Conservation (phyloP, 2,329 filamentous ascomycete genomes). For the Fusarium pseudocircinatum region DNA sequence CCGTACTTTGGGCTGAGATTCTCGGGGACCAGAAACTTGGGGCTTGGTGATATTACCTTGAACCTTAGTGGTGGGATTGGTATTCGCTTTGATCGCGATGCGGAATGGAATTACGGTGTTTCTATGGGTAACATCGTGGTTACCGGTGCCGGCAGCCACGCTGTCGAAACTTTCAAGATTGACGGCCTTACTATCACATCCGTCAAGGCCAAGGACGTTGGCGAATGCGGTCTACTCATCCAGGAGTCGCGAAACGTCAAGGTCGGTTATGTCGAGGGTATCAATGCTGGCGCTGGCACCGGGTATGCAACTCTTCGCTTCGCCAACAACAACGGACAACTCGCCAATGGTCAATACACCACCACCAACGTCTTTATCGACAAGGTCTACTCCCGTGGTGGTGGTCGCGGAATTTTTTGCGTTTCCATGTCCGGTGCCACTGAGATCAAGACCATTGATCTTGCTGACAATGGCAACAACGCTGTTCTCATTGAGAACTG, state of each 20-base stretch:
- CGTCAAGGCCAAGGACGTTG: slow-evolving; percentile 63
- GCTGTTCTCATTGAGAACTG: slow-evolving; percentile 69
- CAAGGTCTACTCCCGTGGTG: slow-evolving; percentile 63
- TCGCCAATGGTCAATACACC: slow-evolving; percentile 57
- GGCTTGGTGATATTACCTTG: slow-evolving; percentile 63
- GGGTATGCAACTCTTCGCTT: slow-evolving; percentile 67
- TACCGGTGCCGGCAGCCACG: slow-evolving; percentile 63
- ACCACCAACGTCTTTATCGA: slow-evolving; percentile 63
- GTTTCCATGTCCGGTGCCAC: slow-evolving; percentile 65
- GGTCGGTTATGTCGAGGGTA: slow-evolving; percentile 64
- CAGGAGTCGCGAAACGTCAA: slow-evolving; percentile 62
- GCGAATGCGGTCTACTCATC: slow-evolving; percentile 65
- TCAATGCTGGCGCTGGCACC: slow-evolving; percentile 62
- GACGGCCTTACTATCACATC: slow-evolving; percentile 61
- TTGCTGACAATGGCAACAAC: slow-evolving; percentile 64
- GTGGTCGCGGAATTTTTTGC: slow-evolving; percentile 66
- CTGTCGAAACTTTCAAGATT: slow-evolving; percentile 69
- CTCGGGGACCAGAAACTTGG: slow-evolving; percentile 60
- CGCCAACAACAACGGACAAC: slow-evolving; percentile 65
- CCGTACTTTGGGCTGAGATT: slow-evolving; percentile 68
- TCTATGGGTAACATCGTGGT: slow-evolving; percentile 62
- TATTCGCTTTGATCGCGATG: slow-evolving; percentile 67
- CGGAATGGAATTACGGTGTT: slow-evolving; percentile 62
- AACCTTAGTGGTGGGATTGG: slow-evolving; percentile 64
- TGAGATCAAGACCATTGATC: slow-evolving; percentile 59